phyloP scores from a whole-genome alignment of 345 rosid species.

The Raphanus raphanistrum region DNA sequence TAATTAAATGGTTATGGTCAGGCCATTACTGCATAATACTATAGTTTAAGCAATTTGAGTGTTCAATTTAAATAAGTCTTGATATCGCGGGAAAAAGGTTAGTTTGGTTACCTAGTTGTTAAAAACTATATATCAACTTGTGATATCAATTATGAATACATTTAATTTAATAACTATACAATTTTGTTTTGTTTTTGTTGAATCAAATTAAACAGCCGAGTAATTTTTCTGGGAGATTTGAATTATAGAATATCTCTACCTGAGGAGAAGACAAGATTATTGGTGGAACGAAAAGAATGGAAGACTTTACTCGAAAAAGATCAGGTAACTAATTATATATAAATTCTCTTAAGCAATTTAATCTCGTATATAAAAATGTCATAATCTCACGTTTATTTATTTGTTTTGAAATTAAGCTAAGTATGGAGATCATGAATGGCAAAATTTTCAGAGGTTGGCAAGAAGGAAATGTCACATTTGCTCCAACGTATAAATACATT shows the following conservation, averaged over 20 bases:
- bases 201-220: slow-evolving; percentile 47
- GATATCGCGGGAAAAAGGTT: slow-evolving; percentile 15
- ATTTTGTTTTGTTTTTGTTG: slow-evolving; percentile 11
- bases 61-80: neutral
- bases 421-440: slow-evolving; percentile 57
- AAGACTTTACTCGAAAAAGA: slow-evolving; percentile 56
- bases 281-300: slow-evolving; percentile 68
- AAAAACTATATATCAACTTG: slow-evolving; percentile 15
- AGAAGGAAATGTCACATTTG: slow-evolving; percentile 62
- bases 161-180: neutral
- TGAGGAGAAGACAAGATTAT: slow-evolving; percentile 52
- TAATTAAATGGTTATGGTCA: neutral
- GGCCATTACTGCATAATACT: neutral
- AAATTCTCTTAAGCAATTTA: neutral
- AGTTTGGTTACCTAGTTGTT: slow-evolving; percentile 22
- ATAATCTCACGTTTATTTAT: neutral
- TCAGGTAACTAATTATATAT: slow-evolving; percentile 48
- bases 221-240: slow-evolving; percentile 74
- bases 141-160: neutral
- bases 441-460: slow-evolving; percentile 64
- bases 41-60: slow-evolving; percentile 13
- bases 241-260: slow-evolving; percentile 76
- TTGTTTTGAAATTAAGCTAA: slow-evolving; percentile 48
- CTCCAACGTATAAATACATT: slow-evolving; percentile 79
- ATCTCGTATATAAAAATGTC: neutral